Base-by-base conservation (phyloP, 208 protist genomes). In the Leishmania major region DNA sequence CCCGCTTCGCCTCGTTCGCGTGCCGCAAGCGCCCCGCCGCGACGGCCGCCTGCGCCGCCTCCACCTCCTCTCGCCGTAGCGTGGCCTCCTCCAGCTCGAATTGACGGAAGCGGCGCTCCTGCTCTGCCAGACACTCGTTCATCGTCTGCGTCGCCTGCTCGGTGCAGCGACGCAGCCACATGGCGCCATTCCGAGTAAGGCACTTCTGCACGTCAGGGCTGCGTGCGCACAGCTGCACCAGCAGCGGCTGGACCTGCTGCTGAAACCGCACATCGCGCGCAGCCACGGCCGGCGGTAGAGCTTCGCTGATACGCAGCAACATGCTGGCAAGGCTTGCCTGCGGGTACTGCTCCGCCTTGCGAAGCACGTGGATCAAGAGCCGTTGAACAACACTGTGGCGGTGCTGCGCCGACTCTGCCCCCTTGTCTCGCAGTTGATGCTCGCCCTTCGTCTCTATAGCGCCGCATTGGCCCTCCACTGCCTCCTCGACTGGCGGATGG, bases 51-150 rank as follows among this genome's bases (percentile, higher is more conserved):
- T 85, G 77, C 64, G 64, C 66, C 31, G 74, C 76, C 28, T 86
- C 75, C 11, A 74, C 87, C 67, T 88, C 43, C 59, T 88, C 84
- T 43, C 60, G 74, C 35, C 75, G 22, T 51, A 81, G 70, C 72
- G 75, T 79, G 35, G 88, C 84, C 75, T 96, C 91, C 70, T 95
- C 87, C 69, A 86, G 79, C 78, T 93, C 93, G 57, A 90, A 95
- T 84, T 91, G 86, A 25, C 85, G 80, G 71, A 95, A 89, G 45
- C 87, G 82, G 37, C 84, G 87, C 64, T 91, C 88, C 81, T 95
- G 88, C 57, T 91, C 85, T 13, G 77, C 87, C 45, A 93, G 71
- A 77, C 75, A 88, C 47, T 87, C 87, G 28, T 89, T 84, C 51
- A 93, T 83, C 37, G 77, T 85, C 70, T 74, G 83, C 31, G 31